A percentile compares a stretch with the other conserved stretches of the same genome.
phyloP scores from a whole-genome alignment of 371 early-diverging fungal genomes.

The Circinella minor region DNA sequence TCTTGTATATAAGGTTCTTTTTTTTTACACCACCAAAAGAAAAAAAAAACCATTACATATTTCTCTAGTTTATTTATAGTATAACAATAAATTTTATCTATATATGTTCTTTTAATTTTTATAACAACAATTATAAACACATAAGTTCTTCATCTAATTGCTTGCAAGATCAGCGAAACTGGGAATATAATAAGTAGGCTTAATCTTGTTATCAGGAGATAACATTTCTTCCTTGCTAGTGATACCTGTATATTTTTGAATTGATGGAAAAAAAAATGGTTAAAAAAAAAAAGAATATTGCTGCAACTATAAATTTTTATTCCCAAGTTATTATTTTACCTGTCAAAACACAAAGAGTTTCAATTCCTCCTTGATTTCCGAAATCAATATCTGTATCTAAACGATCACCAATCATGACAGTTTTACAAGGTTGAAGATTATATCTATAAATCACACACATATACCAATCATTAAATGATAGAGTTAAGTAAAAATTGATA shows the following conservation, averaged over 20 bases:
- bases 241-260: constrained; percentile 40
- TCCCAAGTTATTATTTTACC: constrained; percentile 58
- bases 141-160: background rate
- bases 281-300: background rate
- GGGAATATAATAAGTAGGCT: constrained; percentile 61
- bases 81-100: too few relatives aligned
- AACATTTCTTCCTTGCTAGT: constrained; percentile 54
- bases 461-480: too few relatives aligned
- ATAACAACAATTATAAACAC: too few relatives aligned
- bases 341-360: constrained; percentile 92
- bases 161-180: constrained; percentile 58
- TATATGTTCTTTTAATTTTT: too few relatives aligned
- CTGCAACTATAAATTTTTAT: too few relatives aligned
- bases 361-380: constrained; percentile 85
- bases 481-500: too few relatives aligned
- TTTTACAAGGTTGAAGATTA: constrained; percentile 76
- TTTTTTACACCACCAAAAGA: too few relatives aligned
- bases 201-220: constrained; percentile 48
- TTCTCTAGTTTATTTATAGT: too few relatives aligned
- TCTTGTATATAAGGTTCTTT: too few relatives aligned
- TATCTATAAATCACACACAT: constrained; percentile 45
- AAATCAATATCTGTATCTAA: constrained; percentile 96
- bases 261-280: background rate
- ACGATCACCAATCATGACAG: constrained; percentile 97
- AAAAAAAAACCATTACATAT: too few relatives aligned